Evolutionary conservation across 1,284 basidiomycete species (phyloP).

Genomic region (Austroboletus novae-zelandiae): DNA sequence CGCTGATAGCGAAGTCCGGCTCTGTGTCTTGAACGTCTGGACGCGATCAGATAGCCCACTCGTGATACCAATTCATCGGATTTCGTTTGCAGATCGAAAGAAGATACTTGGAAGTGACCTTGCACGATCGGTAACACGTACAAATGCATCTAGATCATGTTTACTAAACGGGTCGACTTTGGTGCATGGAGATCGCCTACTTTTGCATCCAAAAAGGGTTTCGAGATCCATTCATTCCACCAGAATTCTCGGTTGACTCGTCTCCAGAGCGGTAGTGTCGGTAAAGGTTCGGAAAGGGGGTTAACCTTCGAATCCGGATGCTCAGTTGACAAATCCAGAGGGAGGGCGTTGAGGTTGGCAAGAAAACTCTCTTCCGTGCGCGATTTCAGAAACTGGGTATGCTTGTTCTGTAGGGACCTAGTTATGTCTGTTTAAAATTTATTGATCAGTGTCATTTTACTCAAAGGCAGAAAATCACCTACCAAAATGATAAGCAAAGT

Average conservation of each 20-base stretch:
- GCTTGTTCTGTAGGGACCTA: slow-evolving; percentile 75
- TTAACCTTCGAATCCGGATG: slow-evolving; percentile 44
- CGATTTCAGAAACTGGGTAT: slow-evolving; percentile 56
- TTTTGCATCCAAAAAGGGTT: slow-evolving; percentile 72
- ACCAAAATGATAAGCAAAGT: slow-evolving; percentile 79
- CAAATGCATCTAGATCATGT: slow-evolving; percentile 41
- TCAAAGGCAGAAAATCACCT: slow-evolving; percentile 13
- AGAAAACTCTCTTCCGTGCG: slow-evolving; percentile 56
- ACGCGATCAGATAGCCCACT: slow-evolving; percentile 72
- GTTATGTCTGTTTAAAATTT: slow-evolving; percentile 60
- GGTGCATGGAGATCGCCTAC: slow-evolving; percentile 38
- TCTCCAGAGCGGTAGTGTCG: slow-evolving; percentile 78
- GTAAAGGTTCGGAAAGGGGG: slow-evolving; percentile 63
- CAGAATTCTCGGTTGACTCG: slow-evolving; percentile 82
- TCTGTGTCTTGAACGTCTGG: slow-evolving; percentile 86
- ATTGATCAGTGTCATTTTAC: not conserved
- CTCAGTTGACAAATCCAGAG: slow-evolving; percentile 9
- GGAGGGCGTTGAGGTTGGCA: slow-evolving; percentile 50
- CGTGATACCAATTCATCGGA: slow-evolving; percentile 41
- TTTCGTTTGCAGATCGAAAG: slow-evolving; percentile 57
- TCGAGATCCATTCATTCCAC: slow-evolving; percentile 86
- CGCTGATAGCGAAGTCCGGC: slow-evolving; percentile 96
- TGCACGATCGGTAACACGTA: slow-evolving; percentile 76
- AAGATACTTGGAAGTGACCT: slow-evolving; percentile 64
- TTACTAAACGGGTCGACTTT: not conserved